These are phyloP conservation scores for Rhynchospora pubera DNA, from an alignment of 176 grass and related monocot genomes.

Conservation along the genomic window DNA sequence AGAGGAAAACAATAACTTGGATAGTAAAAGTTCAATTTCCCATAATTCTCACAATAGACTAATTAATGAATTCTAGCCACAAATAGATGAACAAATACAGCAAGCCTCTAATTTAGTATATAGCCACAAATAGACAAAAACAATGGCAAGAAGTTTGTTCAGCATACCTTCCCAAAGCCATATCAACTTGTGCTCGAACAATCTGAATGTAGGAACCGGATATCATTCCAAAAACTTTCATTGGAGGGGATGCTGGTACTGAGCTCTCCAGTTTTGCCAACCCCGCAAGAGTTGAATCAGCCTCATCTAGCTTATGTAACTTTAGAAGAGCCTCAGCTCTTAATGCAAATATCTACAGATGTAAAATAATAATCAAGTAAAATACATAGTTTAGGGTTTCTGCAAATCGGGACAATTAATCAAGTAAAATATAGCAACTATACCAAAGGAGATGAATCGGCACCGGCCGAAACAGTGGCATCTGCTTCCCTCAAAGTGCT, in stretches of 20 bases:
- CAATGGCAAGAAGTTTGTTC: slow-evolving; percentile 7
- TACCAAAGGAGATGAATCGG: slow-evolving; percentile 79
- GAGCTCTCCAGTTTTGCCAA: slow-evolving; percentile 45
- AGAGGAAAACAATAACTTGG: neutral
- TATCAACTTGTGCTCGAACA: slow-evolving; percentile 76
- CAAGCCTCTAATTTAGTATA: neutral
- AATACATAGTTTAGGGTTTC: neutral
- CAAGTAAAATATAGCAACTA: neutral
- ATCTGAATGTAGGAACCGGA: slow-evolving; percentile 58
- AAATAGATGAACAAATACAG: neutral
- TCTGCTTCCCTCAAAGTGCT: slow-evolving; percentile 75
- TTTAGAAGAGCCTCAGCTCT: slow-evolving; percentile 88
- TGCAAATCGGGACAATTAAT: neutral
- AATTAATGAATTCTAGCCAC: neutral
- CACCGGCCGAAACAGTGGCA: slow-evolving; percentile 61
- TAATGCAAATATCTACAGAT: slow-evolving; percentile 54
- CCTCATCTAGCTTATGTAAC: slow-evolving; percentile 72
- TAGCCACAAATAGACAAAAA: neutral
- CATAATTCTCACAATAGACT: neutral
- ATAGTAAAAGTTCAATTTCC: neutral
- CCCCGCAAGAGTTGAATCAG: slow-evolving; percentile 53
- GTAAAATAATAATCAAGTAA: neutral
- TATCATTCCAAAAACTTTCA: slow-evolving; percentile 59
- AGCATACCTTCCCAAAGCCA: slow-evolving; percentile 84
- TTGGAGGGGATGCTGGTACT: slow-evolving; percentile 25